These are phyloP conservation scores for Colletotrichum simmondsii DNA, from an alignment of 2,329 filamentous ascomycete species.

Conservation along the genomic window DNA sequence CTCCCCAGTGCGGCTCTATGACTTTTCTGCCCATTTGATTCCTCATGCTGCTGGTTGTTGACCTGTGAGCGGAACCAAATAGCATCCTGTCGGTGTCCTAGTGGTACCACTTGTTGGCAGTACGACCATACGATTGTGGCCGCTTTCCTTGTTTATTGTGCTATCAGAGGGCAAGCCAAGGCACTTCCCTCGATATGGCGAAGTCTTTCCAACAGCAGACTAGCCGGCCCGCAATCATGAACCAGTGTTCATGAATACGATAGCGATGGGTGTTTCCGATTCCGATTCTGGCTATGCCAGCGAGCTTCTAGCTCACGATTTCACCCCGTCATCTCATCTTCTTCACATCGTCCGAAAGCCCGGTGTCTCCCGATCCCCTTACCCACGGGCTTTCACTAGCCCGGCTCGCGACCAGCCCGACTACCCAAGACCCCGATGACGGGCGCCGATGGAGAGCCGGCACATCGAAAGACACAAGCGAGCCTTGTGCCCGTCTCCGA, in stretches of 20 bases:
- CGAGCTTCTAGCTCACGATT: background rate
- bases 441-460: background rate
- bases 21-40: background rate
- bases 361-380: background rate
- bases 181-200: background rate
- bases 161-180: background rate
- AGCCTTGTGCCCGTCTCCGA: background rate
- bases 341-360: background rate
- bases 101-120: constrained; percentile 2
- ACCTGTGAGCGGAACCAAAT: background rate
- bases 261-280: background rate
- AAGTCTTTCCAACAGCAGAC: background rate
- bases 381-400: background rate
- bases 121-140: background rate
- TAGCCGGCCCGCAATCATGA: background rate
- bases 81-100: background rate
- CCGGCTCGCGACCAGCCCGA: background rate
- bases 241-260: background rate
- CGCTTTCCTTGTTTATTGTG: background rate
- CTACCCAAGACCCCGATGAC: background rate
- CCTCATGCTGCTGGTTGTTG: background rate
- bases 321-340: background rate
- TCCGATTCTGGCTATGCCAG: background rate
- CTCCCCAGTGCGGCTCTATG: background rate
- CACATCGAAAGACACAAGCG: background rate